These are phyloP conservation scores for Kwoniella dendrophila DNA, from an alignment of 768 basidiomycete genomes.

Conservation along the genomic window DNA sequence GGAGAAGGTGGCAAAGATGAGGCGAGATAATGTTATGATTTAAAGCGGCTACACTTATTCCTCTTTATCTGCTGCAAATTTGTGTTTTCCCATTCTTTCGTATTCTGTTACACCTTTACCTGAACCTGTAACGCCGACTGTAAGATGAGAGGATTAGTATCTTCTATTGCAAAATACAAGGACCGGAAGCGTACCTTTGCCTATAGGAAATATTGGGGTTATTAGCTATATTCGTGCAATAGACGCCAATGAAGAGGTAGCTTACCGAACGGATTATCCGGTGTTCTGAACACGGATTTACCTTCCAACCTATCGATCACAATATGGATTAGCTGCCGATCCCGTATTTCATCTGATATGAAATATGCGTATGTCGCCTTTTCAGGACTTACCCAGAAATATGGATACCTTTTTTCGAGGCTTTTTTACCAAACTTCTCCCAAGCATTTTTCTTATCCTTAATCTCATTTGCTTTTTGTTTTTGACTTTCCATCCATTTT, in stretches of 20 bases:
- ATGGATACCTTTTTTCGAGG: slow-evolving; percentile 56
- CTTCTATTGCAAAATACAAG: background rate
- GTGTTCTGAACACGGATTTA: slow-evolving; percentile 54
- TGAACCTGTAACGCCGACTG: slow-evolving; percentile 56
- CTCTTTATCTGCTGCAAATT: slow-evolving; percentile 46
- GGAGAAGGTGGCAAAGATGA: background rate
- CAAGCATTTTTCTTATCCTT: slow-evolving; percentile 56
- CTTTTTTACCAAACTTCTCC: slow-evolving; percentile 57
- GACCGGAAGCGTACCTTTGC: slow-evolving; percentile 32
- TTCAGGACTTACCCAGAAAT: slow-evolving; percentile 54
- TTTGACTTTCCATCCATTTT: slow-evolving; percentile 55
- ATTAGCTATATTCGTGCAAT: slow-evolving; percentile 6
- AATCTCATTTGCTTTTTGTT: slow-evolving; percentile 53
- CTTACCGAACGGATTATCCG: slow-evolving; percentile 53
- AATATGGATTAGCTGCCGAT: background rate
- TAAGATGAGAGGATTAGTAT: slow-evolving; percentile 10
- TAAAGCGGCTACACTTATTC: slow-evolving; percentile 16
- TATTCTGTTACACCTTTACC: slow-evolving; percentile 54
- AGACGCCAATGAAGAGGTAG: background rate
- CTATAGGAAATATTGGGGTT: slow-evolving; percentile 8
- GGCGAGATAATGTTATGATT: background rate
- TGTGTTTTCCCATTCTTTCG: slow-evolving; percentile 56
- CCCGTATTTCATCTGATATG: background rate
- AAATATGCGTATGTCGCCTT: too few species aligned
- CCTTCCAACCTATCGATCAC: slow-evolving; percentile 46